phyloP scores from a whole-genome alignment of 2,329 filamentous ascomycete genomes.

The Exophiala lecanii-corni region DNA sequence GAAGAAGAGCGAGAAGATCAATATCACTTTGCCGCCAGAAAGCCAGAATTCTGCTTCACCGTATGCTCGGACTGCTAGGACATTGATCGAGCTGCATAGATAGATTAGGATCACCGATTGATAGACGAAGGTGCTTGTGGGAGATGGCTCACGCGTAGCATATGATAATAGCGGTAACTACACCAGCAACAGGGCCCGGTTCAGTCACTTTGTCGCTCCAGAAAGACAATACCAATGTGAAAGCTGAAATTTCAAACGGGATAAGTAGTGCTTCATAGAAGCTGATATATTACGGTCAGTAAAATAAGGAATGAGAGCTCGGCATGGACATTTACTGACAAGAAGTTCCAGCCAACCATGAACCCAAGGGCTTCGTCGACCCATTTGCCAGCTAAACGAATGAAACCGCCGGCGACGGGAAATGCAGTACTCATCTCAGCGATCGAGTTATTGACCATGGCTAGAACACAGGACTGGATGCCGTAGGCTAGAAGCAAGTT shows the following conservation, averaged over 20 bases:
- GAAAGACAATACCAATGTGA: conserved; percentile 39
- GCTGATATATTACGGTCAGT: no score
- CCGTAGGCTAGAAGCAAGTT: conserved; percentile 36
- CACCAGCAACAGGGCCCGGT: conserved; percentile 30
- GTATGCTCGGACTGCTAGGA: conserved; percentile 64
- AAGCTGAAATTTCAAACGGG: conserved; percentile 40
- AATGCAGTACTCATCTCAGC: conserved; percentile 43
- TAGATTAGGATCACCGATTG: conserved; percentile 2
- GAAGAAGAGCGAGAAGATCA: conserved; percentile 41
- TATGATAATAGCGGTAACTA: conserved; percentile 36
- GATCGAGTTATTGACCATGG: conserved; percentile 35
- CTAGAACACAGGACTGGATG: conserved; percentile 28
- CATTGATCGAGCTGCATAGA: conserved; percentile 50
- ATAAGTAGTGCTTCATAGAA: conserved; percentile 40
- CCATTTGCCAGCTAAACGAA: conserved; percentile 41
- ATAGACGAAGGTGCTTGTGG: conserved; percentile 7
- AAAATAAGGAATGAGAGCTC: no score
- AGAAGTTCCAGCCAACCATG: conserved; percentile 46
- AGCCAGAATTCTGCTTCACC: conserved; percentile 65
- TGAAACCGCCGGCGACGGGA: conserved; percentile 40
- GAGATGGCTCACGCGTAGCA: conserved; percentile 33
- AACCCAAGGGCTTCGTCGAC: conserved; percentile 44
- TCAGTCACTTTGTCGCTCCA: conserved; percentile 34
- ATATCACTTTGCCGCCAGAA: conserved; percentile 57
- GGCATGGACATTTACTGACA: neutral